Conservation (phyloP, 1,284 basidiomycete genomes). For the Ustilago nuda region DNA sequence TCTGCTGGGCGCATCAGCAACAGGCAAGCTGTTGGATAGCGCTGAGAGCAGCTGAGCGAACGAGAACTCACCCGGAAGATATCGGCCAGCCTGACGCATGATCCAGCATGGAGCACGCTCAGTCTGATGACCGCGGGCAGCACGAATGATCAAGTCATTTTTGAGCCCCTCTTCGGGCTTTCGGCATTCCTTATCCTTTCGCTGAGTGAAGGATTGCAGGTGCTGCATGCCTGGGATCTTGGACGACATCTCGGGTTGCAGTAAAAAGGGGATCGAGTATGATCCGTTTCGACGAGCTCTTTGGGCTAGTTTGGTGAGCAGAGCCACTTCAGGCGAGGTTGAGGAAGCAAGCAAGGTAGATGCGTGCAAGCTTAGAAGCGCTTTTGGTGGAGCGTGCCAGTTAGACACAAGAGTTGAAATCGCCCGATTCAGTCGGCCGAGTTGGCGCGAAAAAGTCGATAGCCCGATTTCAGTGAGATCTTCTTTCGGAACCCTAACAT, state of each 20-base stretch:
- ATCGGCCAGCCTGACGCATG: constrained; percentile 97
- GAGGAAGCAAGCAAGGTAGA: background rate
- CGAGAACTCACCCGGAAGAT: constrained; percentile 80
- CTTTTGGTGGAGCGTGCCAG: constrained; percentile 1
- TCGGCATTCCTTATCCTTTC: constrained; percentile 52
- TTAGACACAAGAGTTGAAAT: background rate
- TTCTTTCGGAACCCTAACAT: too few relatives aligned
- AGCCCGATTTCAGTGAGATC: too few relatives aligned
- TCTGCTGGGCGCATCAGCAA: background rate
- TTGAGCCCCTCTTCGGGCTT: constrained; percentile 72
- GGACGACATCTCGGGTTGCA: constrained; percentile 31
- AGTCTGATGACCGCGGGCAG: constrained; percentile 86
- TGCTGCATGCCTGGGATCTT: constrained; percentile 61
- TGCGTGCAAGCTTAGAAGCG: background rate
- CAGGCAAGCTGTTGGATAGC: background rate
- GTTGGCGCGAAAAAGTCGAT: background rate
- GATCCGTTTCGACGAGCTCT: too few relatives aligned
- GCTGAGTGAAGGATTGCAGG: constrained; percentile 58
- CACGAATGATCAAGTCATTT: constrained; percentile 90
- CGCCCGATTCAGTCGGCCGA: background rate
- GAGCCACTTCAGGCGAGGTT: background rate
- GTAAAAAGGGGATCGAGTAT: too few relatives aligned
- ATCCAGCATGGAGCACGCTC: constrained; percentile 97
- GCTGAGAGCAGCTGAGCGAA: background rate
- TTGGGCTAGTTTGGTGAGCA: too few relatives aligned